Evolutionary conservation across 345 rosid genomes (phyloP).

Genomic region (Streptanthus diversifolius): DNA sequence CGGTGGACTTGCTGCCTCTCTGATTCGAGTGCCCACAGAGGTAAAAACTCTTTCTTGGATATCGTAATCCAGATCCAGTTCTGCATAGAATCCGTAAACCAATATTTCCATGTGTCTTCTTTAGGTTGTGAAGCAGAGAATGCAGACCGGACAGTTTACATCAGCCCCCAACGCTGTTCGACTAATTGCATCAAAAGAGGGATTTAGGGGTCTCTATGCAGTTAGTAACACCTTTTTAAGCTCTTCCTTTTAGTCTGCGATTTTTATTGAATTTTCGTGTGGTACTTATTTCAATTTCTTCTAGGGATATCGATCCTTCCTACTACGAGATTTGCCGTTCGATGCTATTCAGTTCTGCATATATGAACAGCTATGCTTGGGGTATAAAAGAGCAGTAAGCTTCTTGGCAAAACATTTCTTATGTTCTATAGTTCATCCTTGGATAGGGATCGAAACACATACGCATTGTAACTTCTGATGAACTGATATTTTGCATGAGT

Average conservation of each 20-base stretch:
- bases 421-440: background rate
- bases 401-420: conserved; percentile 14
- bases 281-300: conserved; percentile 4
- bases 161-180: conserved; percentile 86
- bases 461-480: background rate
- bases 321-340: conserved; percentile 89
- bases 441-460: background rate
- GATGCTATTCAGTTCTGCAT: conserved; percentile 96
- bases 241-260: background rate
- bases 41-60: conserved; percentile 29
- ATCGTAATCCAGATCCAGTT: background rate
- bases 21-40: conserved; percentile 95
- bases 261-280: background rate
- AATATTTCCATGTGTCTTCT: conserved; percentile 1
- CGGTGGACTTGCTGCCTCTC: conserved; percentile 92
- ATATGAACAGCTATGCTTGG: conserved; percentile 90
- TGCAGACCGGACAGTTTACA: conserved; percentile 90
- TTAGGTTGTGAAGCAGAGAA: conserved; percentile 94
- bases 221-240: conserved; percentile 39
- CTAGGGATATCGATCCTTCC: conserved; percentile 88
- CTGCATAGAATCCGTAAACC: background rate
- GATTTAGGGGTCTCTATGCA: conserved; percentile 85
- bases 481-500: background rate
- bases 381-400: conserved; percentile 76
- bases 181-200: conserved; percentile 68